Base-by-base conservation (phyloP, 192 early-diverging fungal genomes). In the Umbelopsis sp. region DNA sequence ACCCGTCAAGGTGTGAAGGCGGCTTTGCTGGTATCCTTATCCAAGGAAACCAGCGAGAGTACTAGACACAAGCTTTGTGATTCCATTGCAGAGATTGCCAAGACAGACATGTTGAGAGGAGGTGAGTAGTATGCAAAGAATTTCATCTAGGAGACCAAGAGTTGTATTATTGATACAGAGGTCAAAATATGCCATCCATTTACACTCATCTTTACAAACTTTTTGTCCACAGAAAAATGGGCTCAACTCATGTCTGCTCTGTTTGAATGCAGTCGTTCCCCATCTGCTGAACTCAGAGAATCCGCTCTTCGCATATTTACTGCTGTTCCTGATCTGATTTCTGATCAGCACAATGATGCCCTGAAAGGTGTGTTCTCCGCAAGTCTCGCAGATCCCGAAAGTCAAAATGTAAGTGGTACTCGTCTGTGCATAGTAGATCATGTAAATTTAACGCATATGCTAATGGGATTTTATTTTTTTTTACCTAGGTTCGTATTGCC, bases 21-120 rank as follows among this genome's bases (percentile, higher is more conserved):
- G 8, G 88, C 91, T 72, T 88, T 99, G 21, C 79, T 99, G 65
- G 81, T 87, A 21, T 88, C 95, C 22, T 86, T 99, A 41, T 82
- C 86, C 25, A 83, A 87, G 52, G 97, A 98, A 79, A 80, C 82
- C 24, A 90, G 89, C 66, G 76, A 82, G 70, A 81, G 82, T 12
- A 90, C 93, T 26, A 89, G 96, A 47, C 91, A 96, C 80, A 99
- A 98, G 84, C 85, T 99, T 53, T 94, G 91, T 77, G 97, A 98
- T 80, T 93, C 95, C 25, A 92, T 97, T 76, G 82, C 96, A 17
- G 95, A 98, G 74, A 85, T 99, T 52, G 88, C 91, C 71, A 89
- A 88, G 75, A 83, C 86, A 66, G 78, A 82, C 45, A 71, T 81
- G 11, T 45, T 71, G 53, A 84, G 81, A 71, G 82, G 78, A 52